A percentile compares a stretch with the other conserved stretches of the same genome.
phyloP scores from a whole-genome alignment of 306 rosid species.

The Dalbergia cochinchinensis region DNA sequence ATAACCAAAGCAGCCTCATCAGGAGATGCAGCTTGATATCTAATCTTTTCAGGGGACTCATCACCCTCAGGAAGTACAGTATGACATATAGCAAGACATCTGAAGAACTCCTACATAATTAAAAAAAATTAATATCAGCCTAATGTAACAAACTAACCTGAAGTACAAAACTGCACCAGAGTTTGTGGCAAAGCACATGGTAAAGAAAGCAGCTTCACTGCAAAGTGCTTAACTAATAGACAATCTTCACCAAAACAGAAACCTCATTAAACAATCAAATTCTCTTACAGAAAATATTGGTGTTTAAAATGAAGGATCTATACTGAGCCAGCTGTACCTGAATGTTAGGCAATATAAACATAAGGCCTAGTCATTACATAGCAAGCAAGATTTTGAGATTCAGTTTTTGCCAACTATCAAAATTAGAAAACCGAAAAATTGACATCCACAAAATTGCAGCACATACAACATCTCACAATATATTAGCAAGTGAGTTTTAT shows the following conservation, averaged over 20 bases:
- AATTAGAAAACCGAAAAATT: neutral
- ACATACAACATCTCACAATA: neutral
- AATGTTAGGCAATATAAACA: conserved; percentile 33
- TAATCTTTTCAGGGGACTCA: conserved; percentile 81
- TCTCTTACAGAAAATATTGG: conserved; percentile 22
- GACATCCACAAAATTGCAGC: neutral
- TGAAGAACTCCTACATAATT: conserved; percentile 61
- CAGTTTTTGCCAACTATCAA: neutral
- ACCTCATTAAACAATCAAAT: conserved; percentile 22
- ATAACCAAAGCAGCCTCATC: conserved; percentile 78
- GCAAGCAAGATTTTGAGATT: neutral
- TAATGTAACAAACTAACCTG: conserved; percentile 23
- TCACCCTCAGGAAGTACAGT: conserved; percentile 97
- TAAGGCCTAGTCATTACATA: neutral
- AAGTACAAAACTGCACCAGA: conserved; percentile 20
- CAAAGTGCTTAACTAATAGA: conserved; percentile 7
- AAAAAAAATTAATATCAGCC: conserved; percentile 12
- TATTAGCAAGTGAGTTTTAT: neutral
- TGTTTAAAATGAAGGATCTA: conserved; percentile 17
- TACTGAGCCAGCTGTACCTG: conserved; percentile 10
- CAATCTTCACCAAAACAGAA: conserved; percentile 22
- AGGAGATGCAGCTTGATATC: conserved; percentile 95
- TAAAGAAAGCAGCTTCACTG: conserved; percentile 29
- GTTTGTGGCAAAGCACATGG: conserved; percentile 13
- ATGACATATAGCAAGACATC: conserved; percentile 94